Evolutionary conservation across 1,139 yeast species (phyloP).

Genomic region (Yarrowia galli): DNA sequence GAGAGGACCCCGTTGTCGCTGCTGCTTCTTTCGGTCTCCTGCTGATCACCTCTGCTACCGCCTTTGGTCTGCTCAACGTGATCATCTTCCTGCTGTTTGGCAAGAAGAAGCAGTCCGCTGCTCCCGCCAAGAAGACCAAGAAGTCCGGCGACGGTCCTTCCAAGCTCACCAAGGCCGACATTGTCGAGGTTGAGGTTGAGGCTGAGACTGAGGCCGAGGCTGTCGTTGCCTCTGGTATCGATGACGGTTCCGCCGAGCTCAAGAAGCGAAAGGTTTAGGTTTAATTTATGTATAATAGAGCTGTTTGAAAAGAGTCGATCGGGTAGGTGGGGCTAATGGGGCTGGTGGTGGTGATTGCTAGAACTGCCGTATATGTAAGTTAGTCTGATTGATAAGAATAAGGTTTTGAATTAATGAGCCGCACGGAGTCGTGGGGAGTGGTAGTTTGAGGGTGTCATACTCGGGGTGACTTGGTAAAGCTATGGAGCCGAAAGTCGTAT

Average conservation of each 20-base stretch:
- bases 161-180: slow-evolving; percentile 40
- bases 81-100: slow-evolving; percentile 43
- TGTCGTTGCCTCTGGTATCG: slow-evolving; percentile 34
- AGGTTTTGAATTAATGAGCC: no score
- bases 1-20: slow-evolving; percentile 51
- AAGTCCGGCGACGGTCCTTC: slow-evolving; percentile 39
- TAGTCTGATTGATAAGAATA: no score
- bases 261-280: slow-evolving; percentile 36
- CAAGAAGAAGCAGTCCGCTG: slow-evolving; percentile 42
- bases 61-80: slow-evolving; percentile 46
- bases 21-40: slow-evolving; percentile 43
- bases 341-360: no score
- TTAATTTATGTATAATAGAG: slow-evolving; percentile 35
- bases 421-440: not conserved
- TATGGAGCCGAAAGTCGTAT: no score
- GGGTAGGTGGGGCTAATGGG: no score
- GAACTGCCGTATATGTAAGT: no score
- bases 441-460: no score
- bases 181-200: slow-evolving; percentile 41
- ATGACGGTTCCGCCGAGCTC: slow-evolving; percentile 28
- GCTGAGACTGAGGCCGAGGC: slow-evolving; percentile 40
- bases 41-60: slow-evolving; percentile 45
- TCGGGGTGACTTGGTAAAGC: no score
- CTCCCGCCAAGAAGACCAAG: slow-evolving; percentile 40
- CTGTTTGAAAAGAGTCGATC: slow-evolving; percentile 1